Conservation (phyloP, 1,284 basidiomycete genomes). For the Sanghuangporus baumii region DNA sequence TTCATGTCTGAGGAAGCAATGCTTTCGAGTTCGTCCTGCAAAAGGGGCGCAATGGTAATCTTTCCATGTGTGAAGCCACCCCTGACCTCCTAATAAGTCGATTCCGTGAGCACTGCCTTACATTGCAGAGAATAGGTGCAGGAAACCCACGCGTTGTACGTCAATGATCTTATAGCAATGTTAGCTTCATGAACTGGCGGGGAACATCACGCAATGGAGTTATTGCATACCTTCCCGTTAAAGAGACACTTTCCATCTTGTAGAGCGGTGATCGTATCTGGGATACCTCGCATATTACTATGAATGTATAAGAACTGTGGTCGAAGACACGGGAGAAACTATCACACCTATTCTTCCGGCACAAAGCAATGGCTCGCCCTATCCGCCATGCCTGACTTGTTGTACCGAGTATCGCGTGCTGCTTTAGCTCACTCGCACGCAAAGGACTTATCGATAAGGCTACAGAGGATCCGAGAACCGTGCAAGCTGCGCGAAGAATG, state of each 20-base stretch:
- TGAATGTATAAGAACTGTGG: slow-evolving; percentile 7
- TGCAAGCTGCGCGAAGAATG: slow-evolving; percentile 24
- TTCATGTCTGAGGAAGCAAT: slow-evolving; percentile 7
- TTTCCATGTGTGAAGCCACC: slow-evolving; percentile 48
- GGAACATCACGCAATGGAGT: neutral
- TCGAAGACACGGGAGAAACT: neutral
- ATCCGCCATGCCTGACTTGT: slow-evolving; percentile 52
- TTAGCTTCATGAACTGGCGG: neutral
- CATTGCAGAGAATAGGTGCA: neutral
- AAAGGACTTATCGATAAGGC: slow-evolving; percentile 39
- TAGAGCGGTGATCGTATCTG: slow-evolving; percentile 41
- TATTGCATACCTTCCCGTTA: slow-evolving; percentile 35
- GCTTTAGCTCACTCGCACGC: slow-evolving; percentile 27
- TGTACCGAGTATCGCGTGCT: slow-evolving; percentile 40
- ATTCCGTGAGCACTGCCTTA: neutral
- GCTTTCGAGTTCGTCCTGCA: slow-evolving; percentile 42
- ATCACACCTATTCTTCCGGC: slow-evolving; percentile 26
- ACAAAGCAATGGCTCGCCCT: slow-evolving; percentile 39
- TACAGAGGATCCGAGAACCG: slow-evolving; percentile 39
- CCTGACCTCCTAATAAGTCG: slow-evolving; percentile 27
- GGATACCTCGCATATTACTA: slow-evolving; percentile 41
- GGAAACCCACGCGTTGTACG: slow-evolving; percentile 31
- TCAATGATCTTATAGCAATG: slow-evolving; percentile 31
- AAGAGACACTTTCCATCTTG: slow-evolving; percentile 48
- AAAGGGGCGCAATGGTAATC: slow-evolving; percentile 39